These are phyloP conservation scores for Climacium dendroides DNA, from an alignment of 225 moss, liverwort and hornwort genomes.

Conservation along the genomic window DNA sequence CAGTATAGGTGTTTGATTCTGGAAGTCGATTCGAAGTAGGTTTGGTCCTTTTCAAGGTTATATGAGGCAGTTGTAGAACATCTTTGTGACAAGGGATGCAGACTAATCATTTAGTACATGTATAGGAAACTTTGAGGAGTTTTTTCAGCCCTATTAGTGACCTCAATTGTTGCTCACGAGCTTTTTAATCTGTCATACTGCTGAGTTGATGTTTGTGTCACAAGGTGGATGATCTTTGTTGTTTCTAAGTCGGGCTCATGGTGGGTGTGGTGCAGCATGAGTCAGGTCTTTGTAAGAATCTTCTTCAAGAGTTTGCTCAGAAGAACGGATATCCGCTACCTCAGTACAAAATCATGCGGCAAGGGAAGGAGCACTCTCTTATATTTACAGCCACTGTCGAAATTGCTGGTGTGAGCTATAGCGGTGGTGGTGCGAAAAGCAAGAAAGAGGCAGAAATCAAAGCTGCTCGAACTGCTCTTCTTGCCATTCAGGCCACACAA, in stretches of 20 bases:
- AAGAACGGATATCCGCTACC: slow-evolving; percentile 78
- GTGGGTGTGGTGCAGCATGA: slow-evolving; percentile 66
- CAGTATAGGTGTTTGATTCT: neutral
- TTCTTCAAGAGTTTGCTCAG: slow-evolving; percentile 90
- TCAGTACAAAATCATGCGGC: slow-evolving; percentile 70
- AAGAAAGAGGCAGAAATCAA: slow-evolving; percentile 99
- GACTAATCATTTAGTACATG: neutral
- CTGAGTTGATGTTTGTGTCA: neutral
- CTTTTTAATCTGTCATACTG: neutral
- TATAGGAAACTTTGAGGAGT: neutral
- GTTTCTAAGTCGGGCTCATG: slow-evolving; percentile 11
- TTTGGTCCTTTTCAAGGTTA: neutral
- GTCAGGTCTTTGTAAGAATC: slow-evolving; percentile 97
- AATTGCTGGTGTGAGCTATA: slow-evolving; percentile 85
- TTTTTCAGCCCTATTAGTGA: neutral
- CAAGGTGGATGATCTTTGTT: neutral
- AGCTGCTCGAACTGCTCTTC: slow-evolving; percentile 90
- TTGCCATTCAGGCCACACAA: slow-evolving; percentile 73
- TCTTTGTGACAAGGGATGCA: neutral
- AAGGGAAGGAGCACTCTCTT: slow-evolving; percentile 83
- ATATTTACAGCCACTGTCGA: slow-evolving; percentile 78
- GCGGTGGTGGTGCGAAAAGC: slow-evolving; percentile 78
- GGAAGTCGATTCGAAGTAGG: neutral
- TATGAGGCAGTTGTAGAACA: neutral
- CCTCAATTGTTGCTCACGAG: neutral